Percentiles rank a stretch among this genome's conserved stretches.
Evolutionary conservation across 1,284 basidiomycete genomes (phyloP).

Genomic region (Uromyces viciae-fabae): DNA sequence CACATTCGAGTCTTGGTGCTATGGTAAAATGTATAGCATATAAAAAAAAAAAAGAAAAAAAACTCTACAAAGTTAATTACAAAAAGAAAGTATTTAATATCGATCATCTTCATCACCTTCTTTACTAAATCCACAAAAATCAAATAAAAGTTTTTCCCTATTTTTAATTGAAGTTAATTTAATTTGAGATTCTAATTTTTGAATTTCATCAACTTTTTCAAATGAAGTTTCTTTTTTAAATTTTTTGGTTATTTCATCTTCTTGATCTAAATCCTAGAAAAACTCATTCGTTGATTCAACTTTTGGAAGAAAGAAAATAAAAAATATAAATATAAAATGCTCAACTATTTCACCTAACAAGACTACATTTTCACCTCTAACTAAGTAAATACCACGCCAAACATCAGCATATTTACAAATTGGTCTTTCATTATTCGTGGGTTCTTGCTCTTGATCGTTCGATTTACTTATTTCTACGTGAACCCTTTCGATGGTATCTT

Average conservation of each 20-base stretch:
- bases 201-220: constrained; percentile 65
- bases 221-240: constrained; percentile 65
- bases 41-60: neutral
- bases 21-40: too few relatives aligned
- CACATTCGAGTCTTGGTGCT: too few relatives aligned
- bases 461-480: constrained; percentile 56
- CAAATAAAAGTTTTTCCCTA: constrained; percentile 71
- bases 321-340: constrained; percentile 48
- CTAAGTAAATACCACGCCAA: constrained; percentile 81
- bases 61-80: neutral
- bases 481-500: constrained; percentile 67
- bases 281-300: neutral
- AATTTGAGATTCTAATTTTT: constrained; percentile 63
- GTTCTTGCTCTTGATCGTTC: neutral
- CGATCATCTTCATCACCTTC: constrained; percentile 88
- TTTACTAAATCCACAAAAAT: constrained; percentile 75
- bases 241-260: constrained; percentile 77
- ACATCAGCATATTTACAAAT: constrained; percentile 74
- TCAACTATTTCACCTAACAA: constrained; percentile 91
- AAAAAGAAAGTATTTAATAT: constrained; percentile 58
- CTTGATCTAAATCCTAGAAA: constrained; percentile 80
- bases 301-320: neutral
- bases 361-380: constrained; percentile 98
- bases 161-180: constrained; percentile 54
- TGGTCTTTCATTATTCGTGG: constrained; percentile 55